Evolutionary conservation across 306 rosid species (phyloP), one percentile per base, ranked within the genome.

Genomic region (Canavalia ensiformis): DNA sequence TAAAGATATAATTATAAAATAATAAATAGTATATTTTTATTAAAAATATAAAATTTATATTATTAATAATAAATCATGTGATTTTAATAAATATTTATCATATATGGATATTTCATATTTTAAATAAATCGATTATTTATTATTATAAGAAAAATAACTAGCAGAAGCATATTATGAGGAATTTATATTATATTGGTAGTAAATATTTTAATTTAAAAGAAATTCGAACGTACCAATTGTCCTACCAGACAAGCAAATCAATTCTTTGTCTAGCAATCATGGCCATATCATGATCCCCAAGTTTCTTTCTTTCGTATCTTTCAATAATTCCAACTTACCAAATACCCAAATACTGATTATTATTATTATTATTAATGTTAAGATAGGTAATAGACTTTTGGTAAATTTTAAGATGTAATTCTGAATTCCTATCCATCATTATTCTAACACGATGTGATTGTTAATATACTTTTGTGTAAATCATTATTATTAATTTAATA

Each of bases 221-320:
- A 49, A 8, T 0, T 0, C 8, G 49, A 72, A 72, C 4, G 77
- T 52, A 33, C 9, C 34, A 8, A 18, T 37, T 51, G 64, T 18
- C 64, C 46, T 51, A 72, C 65, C 35, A 37, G 77, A 72, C 49
- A 72, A 28, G 34, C 63, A 70, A 2, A 45, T 4, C 33, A 41
- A 79, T 69, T 33, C 4, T 79, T 69, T 70, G 10, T 57, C 8
- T 7, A 45, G 6, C 71, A 79, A 80, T 46, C 46, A 80, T 49
- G 54, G 7, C 8, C 35, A 49, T 60, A 35, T 34, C 78, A 59
- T 79, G 47, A 79, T 57, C 60, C 2, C 29, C 35, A 47, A 12
- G 67, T 18, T 49, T 5, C 11, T 10, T 46, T 6, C 4, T 37
- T 37, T 4, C 41, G 2, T 37, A 13, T 37, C 65, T 2, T 37